Base-by-base conservation (phyloP, 106 monocot species). In the Allium sativum region DNA sequence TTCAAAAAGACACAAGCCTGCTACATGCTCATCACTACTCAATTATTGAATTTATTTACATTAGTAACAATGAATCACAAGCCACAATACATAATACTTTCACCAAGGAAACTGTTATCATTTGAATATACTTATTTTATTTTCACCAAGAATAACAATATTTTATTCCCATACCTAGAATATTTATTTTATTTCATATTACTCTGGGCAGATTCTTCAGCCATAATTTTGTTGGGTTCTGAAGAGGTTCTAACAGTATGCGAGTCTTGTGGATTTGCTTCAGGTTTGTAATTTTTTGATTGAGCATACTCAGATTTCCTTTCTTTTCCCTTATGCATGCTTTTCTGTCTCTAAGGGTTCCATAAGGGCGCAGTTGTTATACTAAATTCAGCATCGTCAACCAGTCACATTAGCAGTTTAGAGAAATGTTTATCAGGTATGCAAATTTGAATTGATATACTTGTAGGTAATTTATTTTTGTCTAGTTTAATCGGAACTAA, bases 401-500 rank as follows among this genome's bases (percentile, higher is more conserved):
- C 66, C 46, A 69, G 56, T 52, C 68, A 68, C 31, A 40, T 83
- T 52, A 55, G 70, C 64, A 73, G 78, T 62, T 45, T 89, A 55
- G 72, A 76, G 74, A 81, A 83, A 72, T 68, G 52, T 53, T 52
- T 79, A 22, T 56, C 55, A 81, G 89, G 93, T 68, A 77, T 51
- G 56, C 31, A 46, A 40, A 46, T 31, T 5, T 31, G 31, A 3
- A 3, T 2, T 0, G 31, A 31, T 31, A 22, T 3, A 22, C 22
- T 22, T 22, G 22, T 22, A 22, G 22, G 22, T 22, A 22, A 22
- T 22, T 22, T 22, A 3, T 22, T 1, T 22, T 22, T 22, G 22
- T 22, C 22, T 22, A 1, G 3, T 22, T 22, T 22, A 22, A 22
- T 22, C 22, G 22, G 22, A 22, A 22, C 2, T 22, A 22, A 22